phyloP scores from a whole-genome alignment of 2,329 filamentous ascomycete species.

The Penicillium brasilianum region DNA sequence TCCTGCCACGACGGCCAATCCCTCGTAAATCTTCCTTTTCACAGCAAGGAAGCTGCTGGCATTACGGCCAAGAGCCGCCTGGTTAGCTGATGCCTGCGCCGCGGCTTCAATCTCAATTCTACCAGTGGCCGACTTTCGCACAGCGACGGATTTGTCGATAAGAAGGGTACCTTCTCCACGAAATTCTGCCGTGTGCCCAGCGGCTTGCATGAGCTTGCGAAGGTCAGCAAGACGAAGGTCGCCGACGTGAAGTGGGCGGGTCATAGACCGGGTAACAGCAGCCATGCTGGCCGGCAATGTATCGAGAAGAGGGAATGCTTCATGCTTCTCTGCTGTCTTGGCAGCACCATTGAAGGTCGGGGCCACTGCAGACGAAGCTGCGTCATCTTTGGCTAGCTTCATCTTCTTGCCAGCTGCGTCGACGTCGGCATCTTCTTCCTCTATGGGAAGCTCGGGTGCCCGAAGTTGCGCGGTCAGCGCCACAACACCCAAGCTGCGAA shows the following conservation, averaged over 20 bases:
- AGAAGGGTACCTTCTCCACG: conserved; percentile 89
- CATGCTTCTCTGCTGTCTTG: conserved; percentile 35
- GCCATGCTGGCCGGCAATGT: conserved; percentile 65
- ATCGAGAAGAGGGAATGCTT: conserved; percentile 60
- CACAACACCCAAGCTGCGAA: conserved; percentile 85
- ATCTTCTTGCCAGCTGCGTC: conserved; percentile 57
- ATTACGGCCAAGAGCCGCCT: conserved; percentile 52
- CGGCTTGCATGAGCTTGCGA: conserved; percentile 77
- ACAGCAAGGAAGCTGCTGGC: conserved; percentile 82
- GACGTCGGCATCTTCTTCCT: conserved; percentile 43
- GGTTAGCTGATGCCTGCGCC: conserved; percentile 57
- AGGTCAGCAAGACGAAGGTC: conserved; percentile 89
- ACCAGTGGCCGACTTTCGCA: conserved; percentile 85
- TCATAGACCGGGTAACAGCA: conserved; percentile 74
- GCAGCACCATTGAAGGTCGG: conserved; percentile 25
- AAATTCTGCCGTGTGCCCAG: conserved; percentile 89
- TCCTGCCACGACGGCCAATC: conserved; percentile 85
- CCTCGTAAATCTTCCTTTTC: conserved; percentile 89
- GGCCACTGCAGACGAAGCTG: conserved; percentile 37
- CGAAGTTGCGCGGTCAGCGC: conserved; percentile 81
- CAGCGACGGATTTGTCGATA: conserved; percentile 84
- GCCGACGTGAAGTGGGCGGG: conserved; percentile 91
- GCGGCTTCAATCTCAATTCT: conserved; percentile 85
- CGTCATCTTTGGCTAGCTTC: conserved; percentile 56
- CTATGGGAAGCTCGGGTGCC: conserved; percentile 46